Conservation (phyloP, 768 basidiomycete species). For the Tricholoma sp. region DNA sequence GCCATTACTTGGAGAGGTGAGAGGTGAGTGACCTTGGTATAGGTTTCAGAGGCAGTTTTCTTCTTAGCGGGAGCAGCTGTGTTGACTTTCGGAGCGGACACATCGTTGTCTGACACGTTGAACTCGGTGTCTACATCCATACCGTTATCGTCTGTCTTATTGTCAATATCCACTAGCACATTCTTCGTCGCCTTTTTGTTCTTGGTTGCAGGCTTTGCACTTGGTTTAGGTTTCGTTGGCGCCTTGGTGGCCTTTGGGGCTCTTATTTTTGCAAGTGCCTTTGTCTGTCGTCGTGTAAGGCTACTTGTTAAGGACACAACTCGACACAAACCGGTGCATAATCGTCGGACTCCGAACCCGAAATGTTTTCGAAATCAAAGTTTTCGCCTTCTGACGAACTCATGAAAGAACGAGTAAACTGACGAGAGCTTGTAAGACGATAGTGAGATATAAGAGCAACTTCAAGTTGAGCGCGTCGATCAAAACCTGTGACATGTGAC, state of each 20-base stretch:
- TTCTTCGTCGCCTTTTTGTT: conserved; percentile 60
- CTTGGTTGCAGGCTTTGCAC: conserved; percentile 21
- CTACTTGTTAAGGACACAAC: neutral
- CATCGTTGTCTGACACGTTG: conserved; percentile 36
- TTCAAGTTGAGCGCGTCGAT: too few relatives aligned
- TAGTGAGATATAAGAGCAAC: neutral
- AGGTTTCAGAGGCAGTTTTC: conserved; percentile 89
- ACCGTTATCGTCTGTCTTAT: conserved; percentile 48
- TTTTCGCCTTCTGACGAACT: conserved; percentile 71
- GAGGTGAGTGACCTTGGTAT: conserved; percentile 64
- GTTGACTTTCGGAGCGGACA: conserved; percentile 18
- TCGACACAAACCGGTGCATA: conserved; percentile 46
- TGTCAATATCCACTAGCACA: conserved; percentile 58
- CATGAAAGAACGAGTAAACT: conserved; percentile 33
- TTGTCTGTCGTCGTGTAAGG: conserved; percentile 14
- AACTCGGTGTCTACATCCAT: conserved; percentile 37
- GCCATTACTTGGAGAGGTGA: neutral
- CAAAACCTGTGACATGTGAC: too few relatives aligned
- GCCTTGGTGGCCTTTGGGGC: conserved; percentile 19
- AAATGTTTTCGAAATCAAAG: conserved; percentile 55
- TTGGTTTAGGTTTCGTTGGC: conserved; percentile 31
- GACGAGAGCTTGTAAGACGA: neutral
- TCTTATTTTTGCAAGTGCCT: conserved; percentile 19
- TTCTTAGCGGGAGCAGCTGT: conserved; percentile 46
- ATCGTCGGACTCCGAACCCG: conserved; percentile 63